These are phyloP conservation scores for Suhomyces ambrosiae DNA, from an alignment of 1,139 yeast genomes.

Conservation along the genomic window DNA sequence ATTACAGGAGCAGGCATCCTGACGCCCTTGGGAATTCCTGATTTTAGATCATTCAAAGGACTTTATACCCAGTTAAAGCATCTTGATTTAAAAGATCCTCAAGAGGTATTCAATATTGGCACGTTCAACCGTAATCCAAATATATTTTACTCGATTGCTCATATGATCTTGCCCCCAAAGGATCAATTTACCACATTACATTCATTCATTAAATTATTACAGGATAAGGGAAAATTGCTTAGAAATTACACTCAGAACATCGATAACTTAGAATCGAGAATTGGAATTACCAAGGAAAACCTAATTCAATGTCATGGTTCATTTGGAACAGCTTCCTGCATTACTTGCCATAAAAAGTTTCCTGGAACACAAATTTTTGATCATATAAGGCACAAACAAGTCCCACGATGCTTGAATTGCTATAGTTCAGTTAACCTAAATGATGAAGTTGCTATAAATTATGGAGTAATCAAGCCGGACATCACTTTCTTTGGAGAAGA, in stretches of 20 bases:
- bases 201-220: slow-evolving; percentile 72
- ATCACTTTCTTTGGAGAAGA: slow-evolving; percentile 94
- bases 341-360: slow-evolving; percentile 69
- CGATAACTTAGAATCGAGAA: slow-evolving; percentile 87
- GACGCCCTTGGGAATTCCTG: slow-evolving; percentile 91
- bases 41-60: slow-evolving; percentile 88
- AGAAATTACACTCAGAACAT: slow-evolving; percentile 94
- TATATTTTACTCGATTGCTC: slow-evolving; percentile 85
- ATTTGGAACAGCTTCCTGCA: slow-evolving; percentile 86
- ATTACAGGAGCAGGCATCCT: slow-evolving; percentile 97
- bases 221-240: slow-evolving; percentile 75
- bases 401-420: slow-evolving; percentile 78
- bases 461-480: slow-evolving; percentile 81
- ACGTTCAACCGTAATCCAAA: slow-evolving; percentile 76
- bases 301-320: slow-evolving; percentile 96
- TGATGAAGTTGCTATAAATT: slow-evolving; percentile 22
- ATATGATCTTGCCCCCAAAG: slow-evolving; percentile 77
- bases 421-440: slow-evolving; percentile 29
- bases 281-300: slow-evolving; percentile 70
- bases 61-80: slow-evolving; percentile 71
- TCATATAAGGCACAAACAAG: slow-evolving; percentile 59
- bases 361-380: slow-evolving; percentile 68
- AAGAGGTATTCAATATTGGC: slow-evolving; percentile 83
- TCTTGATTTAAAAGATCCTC: slow-evolving; percentile 80
- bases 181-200: slow-evolving; percentile 78